Percentiles rank a stretch among this genome's conserved stretches.
These are phyloP conservation scores for Ehretia macrophylla DNA, from an alignment of 257 asterid genomes.

Conservation along the genomic window DNA sequence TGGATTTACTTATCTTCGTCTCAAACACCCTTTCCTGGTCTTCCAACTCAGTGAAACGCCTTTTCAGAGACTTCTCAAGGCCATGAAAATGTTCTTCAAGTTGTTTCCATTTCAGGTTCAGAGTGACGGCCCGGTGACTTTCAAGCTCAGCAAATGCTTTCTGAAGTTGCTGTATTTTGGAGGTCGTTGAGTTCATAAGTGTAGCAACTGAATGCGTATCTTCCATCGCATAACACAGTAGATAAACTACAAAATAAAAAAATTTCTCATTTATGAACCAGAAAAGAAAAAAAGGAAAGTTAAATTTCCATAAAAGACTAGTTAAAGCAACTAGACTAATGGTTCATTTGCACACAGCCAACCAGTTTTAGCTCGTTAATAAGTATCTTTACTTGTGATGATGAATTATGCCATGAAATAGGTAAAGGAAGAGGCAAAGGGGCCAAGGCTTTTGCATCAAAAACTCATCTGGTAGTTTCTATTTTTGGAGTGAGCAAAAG, in stretches of 20 bases:
- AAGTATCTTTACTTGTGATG: too few species aligned
- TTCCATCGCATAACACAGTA: constrained; percentile 54
- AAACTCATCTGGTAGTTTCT: too few species aligned
- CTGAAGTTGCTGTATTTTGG: constrained; percentile 86
- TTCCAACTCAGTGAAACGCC: constrained; percentile 91
- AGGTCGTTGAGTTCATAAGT: constrained; percentile 70
- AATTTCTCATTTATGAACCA: not conserved
- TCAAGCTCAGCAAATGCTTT: constrained; percentile 97
- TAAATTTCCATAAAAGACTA: not conserved
- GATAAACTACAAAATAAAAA: constrained; percentile 12
- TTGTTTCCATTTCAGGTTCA: constrained; percentile 91
- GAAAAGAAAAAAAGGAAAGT: not conserved
- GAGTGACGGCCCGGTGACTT: constrained; percentile 84
- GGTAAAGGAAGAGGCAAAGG: too few species aligned
- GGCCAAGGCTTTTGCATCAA: too few species aligned
- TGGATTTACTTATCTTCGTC: constrained; percentile 62
- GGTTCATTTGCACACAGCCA: not conserved
- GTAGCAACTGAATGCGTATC: constrained; percentile 49
- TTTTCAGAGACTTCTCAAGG: constrained; percentile 88
- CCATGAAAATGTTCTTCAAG: constrained; percentile 94
- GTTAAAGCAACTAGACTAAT: not conserved
- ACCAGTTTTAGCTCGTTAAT: not conserved
- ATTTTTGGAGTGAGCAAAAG: too few species aligned
- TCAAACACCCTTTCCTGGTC: constrained; percentile 88
- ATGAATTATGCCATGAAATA: too few species aligned